phyloP scores from a whole-genome alignment of 371 early-diverging fungal species.

The Dichotomocladium elegans region DNA sequence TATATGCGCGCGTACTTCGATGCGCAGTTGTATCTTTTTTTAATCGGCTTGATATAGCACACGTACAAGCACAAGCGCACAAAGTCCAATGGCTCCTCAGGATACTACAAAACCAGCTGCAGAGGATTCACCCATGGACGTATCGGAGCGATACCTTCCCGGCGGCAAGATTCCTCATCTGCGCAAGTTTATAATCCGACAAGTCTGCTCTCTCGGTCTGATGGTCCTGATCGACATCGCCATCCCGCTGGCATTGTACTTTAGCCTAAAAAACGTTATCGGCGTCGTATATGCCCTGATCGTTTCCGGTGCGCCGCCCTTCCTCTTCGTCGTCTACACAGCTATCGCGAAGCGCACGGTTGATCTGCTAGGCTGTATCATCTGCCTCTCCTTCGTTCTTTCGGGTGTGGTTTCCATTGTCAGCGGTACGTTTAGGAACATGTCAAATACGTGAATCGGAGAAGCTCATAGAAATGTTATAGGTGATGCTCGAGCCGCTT shows the following conservation, averaged over 20 bases:
- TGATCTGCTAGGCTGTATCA: slow-evolving; percentile 38
- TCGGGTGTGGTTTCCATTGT: slow-evolving; percentile 39
- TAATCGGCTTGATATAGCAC: too few species aligned
- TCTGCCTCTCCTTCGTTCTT: slow-evolving; percentile 34
- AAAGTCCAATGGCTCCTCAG: background rate
- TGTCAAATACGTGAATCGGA: background rate
- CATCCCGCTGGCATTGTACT: slow-evolving; percentile 36
- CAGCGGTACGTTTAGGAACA: slow-evolving; percentile 14
- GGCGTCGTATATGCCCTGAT: slow-evolving; percentile 33
- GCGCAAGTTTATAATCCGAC: background rate
- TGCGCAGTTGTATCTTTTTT: too few species aligned
- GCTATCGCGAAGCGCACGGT: slow-evolving; percentile 20
- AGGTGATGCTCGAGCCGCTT: slow-evolving; percentile 37
- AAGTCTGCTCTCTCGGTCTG: background rate
- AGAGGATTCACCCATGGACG: background rate
- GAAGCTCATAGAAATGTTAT: background rate
- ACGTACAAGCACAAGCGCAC: background rate
- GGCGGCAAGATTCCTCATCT: slow-evolving; percentile 3
- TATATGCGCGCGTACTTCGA: background rate
- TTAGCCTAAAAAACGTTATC: slow-evolving; percentile 23
- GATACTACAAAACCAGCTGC: background rate
- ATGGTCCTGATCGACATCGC: slow-evolving; percentile 33
- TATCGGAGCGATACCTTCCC: slow-evolving; percentile 1
- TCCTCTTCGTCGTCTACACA: slow-evolving; percentile 23
- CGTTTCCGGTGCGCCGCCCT: slow-evolving; percentile 45